A percentile compares a stretch with the other conserved stretches of the same genome.
Conservation (phyloP, 2,329 filamentous ascomycete genomes). For the Colletotrichum musae region DNA sequence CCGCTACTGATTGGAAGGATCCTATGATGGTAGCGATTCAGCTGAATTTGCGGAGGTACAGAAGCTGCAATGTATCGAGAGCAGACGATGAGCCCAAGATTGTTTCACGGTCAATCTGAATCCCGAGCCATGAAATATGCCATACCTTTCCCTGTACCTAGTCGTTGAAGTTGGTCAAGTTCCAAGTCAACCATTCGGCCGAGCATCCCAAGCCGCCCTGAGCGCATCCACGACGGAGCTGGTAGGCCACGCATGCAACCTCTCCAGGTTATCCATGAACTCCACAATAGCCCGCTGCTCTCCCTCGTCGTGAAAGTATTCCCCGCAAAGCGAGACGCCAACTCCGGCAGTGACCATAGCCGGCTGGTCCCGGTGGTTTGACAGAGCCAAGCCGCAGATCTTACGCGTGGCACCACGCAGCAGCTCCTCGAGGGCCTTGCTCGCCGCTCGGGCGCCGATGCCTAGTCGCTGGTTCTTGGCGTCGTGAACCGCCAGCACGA, state of each 20-base stretch:
- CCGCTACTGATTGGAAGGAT: no score
- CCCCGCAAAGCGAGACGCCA: conserved; percentile 64
- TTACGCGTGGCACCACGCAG: conserved; percentile 64
- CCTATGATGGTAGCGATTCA: no score
- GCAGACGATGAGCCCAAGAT: background rate
- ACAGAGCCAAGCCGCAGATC: conserved; percentile 71
- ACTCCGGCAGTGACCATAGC: conserved; percentile 69
- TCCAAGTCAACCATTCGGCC: background rate
- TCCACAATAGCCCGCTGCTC: conserved; percentile 64
- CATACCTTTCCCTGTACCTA: no score
- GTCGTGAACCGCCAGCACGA: conserved; percentile 72
- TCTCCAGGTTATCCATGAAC: conserved; percentile 62
- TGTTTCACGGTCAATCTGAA: background rate
- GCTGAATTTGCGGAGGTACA: no score
- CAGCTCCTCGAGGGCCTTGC: conserved; percentile 52
- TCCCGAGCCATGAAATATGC: no score
- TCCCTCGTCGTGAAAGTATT: conserved; percentile 59
- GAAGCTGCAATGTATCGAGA: no score
- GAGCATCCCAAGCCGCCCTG: conserved; percentile 61
- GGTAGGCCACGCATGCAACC: conserved; percentile 66
- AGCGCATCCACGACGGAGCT: conserved; percentile 61
- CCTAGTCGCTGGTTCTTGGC: conserved; percentile 59
- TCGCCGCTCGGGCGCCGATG: conserved; percentile 47
- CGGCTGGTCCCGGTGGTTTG: conserved; percentile 69
- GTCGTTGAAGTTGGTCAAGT: no score